A percentile compares a stretch with the other conserved stretches of the same genome.
These are phyloP conservation scores for Solanum verrucosum DNA, from an alignment of 257 asterid genomes.

Conservation along the genomic window DNA sequence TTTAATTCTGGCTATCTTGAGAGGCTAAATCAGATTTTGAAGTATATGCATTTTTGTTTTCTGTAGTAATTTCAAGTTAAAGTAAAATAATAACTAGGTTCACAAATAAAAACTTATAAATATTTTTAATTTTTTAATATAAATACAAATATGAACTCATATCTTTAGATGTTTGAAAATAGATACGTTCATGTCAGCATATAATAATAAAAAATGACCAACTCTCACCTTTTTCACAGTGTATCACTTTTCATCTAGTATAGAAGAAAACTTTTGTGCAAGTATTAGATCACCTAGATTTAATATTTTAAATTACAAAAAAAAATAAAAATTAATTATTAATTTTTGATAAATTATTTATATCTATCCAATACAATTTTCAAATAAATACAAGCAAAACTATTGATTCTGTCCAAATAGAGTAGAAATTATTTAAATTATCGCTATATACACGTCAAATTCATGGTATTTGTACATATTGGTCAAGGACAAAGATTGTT, in stretches of 20 bases:
- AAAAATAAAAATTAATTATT: too few species aligned
- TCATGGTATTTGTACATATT: not conserved
- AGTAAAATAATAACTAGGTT: too few species aligned
- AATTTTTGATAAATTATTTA: too few species aligned
- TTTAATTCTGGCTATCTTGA: not conserved
- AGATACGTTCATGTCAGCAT: constrained; percentile 25
- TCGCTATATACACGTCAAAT: not conserved
- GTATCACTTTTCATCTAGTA: not conserved
- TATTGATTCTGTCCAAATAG: not conserved
- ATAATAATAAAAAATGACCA: not conserved
- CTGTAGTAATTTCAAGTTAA: not conserved
- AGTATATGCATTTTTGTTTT: not conserved
- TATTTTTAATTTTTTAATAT: too few species aligned
- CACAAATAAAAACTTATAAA: not conserved
- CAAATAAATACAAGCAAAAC: too few species aligned
- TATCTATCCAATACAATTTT: too few species aligned
- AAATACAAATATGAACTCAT: too few species aligned
- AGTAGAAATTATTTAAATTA: not conserved
- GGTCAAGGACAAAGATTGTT: not conserved
- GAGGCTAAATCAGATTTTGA: not conserved
- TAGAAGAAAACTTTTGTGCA: not conserved
- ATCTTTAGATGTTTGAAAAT: not conserved
- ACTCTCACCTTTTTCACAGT: not conserved
- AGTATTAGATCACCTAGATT: not conserved
- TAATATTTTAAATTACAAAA: too few species aligned